phyloP scores from a whole-genome alignment of 1,284 basidiomycete genomes.

The Inonotus hispidus region DNA sequence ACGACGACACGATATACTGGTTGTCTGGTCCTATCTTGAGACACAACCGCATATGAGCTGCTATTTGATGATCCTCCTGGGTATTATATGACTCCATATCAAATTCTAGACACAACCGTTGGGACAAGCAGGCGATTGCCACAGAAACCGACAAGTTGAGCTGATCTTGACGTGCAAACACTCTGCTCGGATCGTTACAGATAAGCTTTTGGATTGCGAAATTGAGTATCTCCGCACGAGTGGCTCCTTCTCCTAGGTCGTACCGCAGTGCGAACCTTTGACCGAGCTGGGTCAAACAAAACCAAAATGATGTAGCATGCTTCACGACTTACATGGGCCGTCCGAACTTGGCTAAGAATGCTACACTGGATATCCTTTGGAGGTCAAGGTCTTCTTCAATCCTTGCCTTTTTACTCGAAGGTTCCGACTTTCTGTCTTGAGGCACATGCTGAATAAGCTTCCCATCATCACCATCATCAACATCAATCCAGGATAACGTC shows the following conservation, averaged over 20 bases:
- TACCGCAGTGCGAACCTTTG: neutral
- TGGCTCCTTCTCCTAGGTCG: neutral
- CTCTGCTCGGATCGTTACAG: neutral
- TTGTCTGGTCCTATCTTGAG: neutral
- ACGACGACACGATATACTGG: neutral
- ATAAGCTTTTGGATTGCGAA: neutral
- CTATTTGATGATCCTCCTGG: neutral
- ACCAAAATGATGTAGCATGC: neutral
- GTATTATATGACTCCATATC: neutral
- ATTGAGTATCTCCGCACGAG: neutral
- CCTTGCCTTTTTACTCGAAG: neutral
- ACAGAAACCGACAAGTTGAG: neutral
- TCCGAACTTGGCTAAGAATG: neutral
- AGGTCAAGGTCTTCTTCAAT: neutral
- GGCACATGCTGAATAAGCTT: neutral
- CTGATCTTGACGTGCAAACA: neutral
- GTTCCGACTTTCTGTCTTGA: neutral
- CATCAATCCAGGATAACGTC: neutral
- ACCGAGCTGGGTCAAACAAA: neutral
- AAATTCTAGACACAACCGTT: neutral
- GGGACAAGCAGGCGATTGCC: neutral
- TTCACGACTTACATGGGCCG: neutral
- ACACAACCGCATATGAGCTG: neutral
- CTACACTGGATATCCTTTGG: neutral
- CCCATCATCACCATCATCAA: neutral